A percentile compares a stretch with the other conserved stretches of the same genome.
Conservation (phyloP, 2,329 filamentous ascomycete genomes). For the Talaromyces pinophilus region DNA sequence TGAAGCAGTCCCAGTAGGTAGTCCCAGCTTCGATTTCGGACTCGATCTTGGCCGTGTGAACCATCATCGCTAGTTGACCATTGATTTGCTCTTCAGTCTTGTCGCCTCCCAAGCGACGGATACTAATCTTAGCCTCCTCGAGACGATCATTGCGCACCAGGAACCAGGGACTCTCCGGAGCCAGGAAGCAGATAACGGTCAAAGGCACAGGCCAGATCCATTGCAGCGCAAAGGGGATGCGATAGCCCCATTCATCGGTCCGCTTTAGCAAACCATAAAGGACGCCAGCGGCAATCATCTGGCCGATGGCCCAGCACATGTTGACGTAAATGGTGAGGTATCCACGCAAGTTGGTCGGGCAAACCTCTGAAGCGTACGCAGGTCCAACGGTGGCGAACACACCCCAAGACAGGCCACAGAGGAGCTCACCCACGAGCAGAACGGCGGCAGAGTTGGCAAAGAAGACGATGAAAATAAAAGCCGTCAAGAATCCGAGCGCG, state of each 20-base stretch:
- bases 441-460: constrained; percentile 34
- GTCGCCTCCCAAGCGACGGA: not conserved
- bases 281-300: constrained; percentile 54
- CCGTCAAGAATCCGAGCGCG: constrained; percentile 40
- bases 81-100: constrained; percentile 29
- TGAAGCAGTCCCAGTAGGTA: constrained; percentile 60
- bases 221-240: constrained; percentile 54
- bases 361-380: constrained; percentile 56
- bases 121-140: constrained; percentile 42
- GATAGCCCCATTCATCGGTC: constrained; percentile 51
- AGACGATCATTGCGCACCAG: constrained; percentile 46
- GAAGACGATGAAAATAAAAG: constrained; percentile 50
- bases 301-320: constrained; percentile 60
- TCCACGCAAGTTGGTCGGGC: constrained; percentile 47
- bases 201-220: constrained; percentile 53
- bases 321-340: constrained; percentile 60
- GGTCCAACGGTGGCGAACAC: constrained; percentile 55
- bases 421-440: not conserved
- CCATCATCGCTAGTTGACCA: constrained; percentile 26
- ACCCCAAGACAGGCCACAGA: constrained; percentile 53
- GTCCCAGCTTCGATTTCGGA: constrained; percentile 58
- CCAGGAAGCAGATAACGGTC: no score
- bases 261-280: constrained; percentile 45
- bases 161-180: constrained; percentile 47
- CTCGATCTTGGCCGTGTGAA: constrained; percentile 55